Evolutionary conservation across 352 stramenopile genomes (phyloP).

Genomic region (Phytophthora macrochlamydospora): DNA sequence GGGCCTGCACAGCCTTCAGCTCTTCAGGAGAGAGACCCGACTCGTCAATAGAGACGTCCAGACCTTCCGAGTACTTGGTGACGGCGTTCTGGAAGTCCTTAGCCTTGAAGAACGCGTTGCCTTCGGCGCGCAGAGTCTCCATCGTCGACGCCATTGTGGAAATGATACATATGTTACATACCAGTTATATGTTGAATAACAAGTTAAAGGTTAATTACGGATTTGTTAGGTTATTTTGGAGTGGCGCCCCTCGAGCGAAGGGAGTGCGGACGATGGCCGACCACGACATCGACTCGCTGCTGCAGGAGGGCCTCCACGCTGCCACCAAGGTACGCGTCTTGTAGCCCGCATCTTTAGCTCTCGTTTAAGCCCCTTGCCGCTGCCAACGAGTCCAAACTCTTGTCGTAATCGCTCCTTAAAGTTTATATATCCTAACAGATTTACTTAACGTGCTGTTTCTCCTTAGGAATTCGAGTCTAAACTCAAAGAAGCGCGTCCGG

Average conservation of each 20-base stretch:
- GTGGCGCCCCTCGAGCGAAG: slow-evolving; percentile 28
- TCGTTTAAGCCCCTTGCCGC: slow-evolving; percentile 1
- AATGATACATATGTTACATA: neutral
- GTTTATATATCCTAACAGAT: no score
- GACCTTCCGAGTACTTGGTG: slow-evolving; percentile 69
- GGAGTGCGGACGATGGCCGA: slow-evolving; percentile 50
- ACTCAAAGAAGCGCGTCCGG: slow-evolving; percentile 3
- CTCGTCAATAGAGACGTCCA: slow-evolving; percentile 23
- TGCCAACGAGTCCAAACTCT: neutral
- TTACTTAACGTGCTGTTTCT: no score
- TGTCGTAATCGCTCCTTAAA: slow-evolving; percentile 7
- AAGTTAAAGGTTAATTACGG: neutral
- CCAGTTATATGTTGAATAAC: neutral
- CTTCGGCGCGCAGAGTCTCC: slow-evolving; percentile 66
- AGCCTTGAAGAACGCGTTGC: slow-evolving; percentile 78
- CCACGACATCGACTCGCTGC: slow-evolving; percentile 82
- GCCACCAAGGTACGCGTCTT: slow-evolving; percentile 42
- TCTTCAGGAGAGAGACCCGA: slow-evolving; percentile 19
- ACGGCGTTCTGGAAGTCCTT: slow-evolving; percentile 68
- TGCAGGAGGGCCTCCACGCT: slow-evolving; percentile 75
- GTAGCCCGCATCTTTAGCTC: slow-evolving; percentile 5
- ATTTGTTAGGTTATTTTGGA: neutral
- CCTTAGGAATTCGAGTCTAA: no score
- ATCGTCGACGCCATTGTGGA: slow-evolving; percentile 34
- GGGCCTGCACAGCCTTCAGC: slow-evolving; percentile 25